Base-by-base conservation (phyloP, 1,139 yeast species). In the Kodamaea derodonti region DNA sequence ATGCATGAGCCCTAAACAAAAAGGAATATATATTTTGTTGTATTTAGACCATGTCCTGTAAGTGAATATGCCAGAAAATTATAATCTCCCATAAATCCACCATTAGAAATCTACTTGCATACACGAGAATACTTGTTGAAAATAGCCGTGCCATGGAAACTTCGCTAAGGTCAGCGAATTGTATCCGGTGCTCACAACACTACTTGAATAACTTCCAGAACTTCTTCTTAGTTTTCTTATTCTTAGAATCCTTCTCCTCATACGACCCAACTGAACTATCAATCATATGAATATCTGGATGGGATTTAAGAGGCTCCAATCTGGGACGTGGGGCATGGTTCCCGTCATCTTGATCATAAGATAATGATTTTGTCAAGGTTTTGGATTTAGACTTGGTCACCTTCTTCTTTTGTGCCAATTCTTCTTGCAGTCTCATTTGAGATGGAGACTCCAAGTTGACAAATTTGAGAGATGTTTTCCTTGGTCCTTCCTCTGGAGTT, bases 191-290 rank as follows among this genome's bases (percentile, higher is more conserved):
- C n/a, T n/a, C n/a, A n/a, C n/a, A n/a, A n/a, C 6, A 18, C 40
- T 45, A 48, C 23, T 43, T 46, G 39, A 66, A 67, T n/a, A 66
- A 41, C 38, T 56, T 60, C 69, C 70, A 65, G 45, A 69, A 65
- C 51, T 52, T 55, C 47, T 55, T 59, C 54, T 51, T 57, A 46
- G 53, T 60, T 34, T 48, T 47, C 39, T 45, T 45, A 37, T 50
- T 50, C 40, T 45, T 49, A 38, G 51, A 46, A 28, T 41, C 37
- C 11, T 42, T 41, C 30, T 25, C 31, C 29, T 28, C 22, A 10
- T 25, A 32, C 28, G 30, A 23, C 4, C 31, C 31, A 16, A 39
- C 36, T 8, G 50, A 20, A 8, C 27, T 16, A 4, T 28, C 31
- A 7, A 18, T 34, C 27, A 39, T 24, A 13, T 29, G 18, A 23